Evolutionary conservation across 495 filamentous ascomycete genomes (phyloP), one percentile per base, ranked within the genome.

Genomic region (Umbilicaria muhlenbergii): DNA sequence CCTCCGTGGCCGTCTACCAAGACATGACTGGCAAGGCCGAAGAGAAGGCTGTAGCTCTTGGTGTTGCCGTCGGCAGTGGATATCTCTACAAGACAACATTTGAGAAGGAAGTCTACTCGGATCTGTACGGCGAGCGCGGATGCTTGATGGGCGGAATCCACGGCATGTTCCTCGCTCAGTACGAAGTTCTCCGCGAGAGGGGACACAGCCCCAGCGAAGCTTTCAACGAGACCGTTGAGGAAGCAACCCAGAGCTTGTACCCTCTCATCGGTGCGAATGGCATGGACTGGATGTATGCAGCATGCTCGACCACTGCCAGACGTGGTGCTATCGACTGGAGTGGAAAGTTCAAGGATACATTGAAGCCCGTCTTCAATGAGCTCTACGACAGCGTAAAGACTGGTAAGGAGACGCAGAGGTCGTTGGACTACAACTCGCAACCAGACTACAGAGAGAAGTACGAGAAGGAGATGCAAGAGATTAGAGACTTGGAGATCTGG

Each of bases 261-360:
- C 91, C 91, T 45, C 73, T 98, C 53, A 96, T 98, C 57, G 91
- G 87, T 60, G 74, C 72, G 57, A 81, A 96, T 64, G 91, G 91
- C 53, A 98, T 98, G 91, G 91, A 96, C 74, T 98, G 91, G 86
- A 96, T 98, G 92, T 98, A 94, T 73, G 86, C 88, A 54, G 91
- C 91, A 51, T 98, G 91, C 82, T 96, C 89, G 43, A 96, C 92
- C 57, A 96, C 92, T 34, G 91, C 91, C 56, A 83, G 91, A 60
- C 87, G 91, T 60, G 91, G 91, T 69, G 91, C 91, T 67, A 93
- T 98, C 60, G 91, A 96, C 75, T 98, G 91, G 92, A 89, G 82
- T 62, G 74, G 75, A 59, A 71, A 69, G 53, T 96, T 96, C 83
- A 94, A 92, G 79, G 81, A 86, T 52, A 86, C 79, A 51, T 73